Evolutionary conservation across 2,329 filamentous ascomycete genomes (phyloP).

Genomic region (Cladosporium phlei): DNA sequence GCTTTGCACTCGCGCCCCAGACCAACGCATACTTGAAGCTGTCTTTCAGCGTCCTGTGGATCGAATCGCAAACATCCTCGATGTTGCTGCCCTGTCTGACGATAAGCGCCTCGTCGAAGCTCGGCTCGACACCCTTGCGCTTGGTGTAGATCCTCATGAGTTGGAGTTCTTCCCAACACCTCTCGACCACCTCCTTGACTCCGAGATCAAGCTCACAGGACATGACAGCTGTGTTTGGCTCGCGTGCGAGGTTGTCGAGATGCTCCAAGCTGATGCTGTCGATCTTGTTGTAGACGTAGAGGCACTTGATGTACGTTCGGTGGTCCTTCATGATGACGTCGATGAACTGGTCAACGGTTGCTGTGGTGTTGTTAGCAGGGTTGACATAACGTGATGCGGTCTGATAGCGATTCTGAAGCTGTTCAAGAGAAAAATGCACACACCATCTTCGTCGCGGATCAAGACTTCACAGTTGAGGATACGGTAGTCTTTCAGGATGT

Average conservation of each 20-base stretch:
- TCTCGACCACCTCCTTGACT: constrained; percentile 85
- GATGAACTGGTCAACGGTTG: constrained; percentile 96
- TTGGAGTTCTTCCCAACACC: constrained; percentile 88
- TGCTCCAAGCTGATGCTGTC: constrained; percentile 91
- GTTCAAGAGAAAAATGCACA: no score
- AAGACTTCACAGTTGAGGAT: constrained; percentile 96
- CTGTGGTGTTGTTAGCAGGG: constrained; percentile 36
- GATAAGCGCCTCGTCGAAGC: constrained; percentile 88
- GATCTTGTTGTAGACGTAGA: constrained; percentile 99
- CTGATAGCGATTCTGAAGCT: no score
- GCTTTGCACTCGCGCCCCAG: constrained; percentile 93
- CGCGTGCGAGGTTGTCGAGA: constrained; percentile 83
- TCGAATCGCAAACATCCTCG: constrained; percentile 94
- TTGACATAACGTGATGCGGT: neutral
- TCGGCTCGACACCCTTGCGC: constrained; percentile 82
- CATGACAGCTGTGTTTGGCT: constrained; percentile 95
- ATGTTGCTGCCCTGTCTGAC: constrained; percentile 83
- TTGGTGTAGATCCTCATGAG: constrained; percentile 95
- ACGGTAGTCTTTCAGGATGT: constrained; percentile 97
- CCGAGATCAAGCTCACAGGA: constrained; percentile 93
- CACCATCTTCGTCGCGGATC: constrained; percentile 82
- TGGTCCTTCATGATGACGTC: constrained; percentile 99
- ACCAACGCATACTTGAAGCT: constrained; percentile 98
- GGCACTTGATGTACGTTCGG: constrained; percentile 87
- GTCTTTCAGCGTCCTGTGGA: constrained; percentile 91